These are phyloP conservation scores for Aethionema arabicum DNA, from an alignment of 345 rosid genomes.

Conservation along the genomic window DNA sequence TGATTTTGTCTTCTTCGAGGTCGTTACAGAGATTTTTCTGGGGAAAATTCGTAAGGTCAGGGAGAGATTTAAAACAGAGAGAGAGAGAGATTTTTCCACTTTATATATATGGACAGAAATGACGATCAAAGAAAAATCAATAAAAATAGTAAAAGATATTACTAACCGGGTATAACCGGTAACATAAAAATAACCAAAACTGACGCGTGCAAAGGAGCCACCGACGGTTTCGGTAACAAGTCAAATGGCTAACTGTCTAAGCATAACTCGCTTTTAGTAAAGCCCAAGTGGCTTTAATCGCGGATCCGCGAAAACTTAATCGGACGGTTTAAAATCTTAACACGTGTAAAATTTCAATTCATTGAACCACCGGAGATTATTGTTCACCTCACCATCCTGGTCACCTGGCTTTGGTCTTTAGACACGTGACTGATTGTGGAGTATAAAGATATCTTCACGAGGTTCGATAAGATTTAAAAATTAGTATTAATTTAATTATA, in stretches of 20 bases:
- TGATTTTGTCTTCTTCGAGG: background rate
- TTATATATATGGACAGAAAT: conserved; percentile 17
- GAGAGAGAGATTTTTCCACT: background rate
- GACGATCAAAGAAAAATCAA: background rate
- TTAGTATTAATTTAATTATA: too few relatives aligned
- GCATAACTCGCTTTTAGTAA: background rate
- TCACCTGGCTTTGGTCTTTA: background rate
- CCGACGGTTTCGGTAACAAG: conserved; percentile 22
- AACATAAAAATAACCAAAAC: background rate
- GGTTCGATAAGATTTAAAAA: too few relatives aligned
- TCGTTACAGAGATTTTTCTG: background rate
- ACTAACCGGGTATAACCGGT: conserved; percentile 32
- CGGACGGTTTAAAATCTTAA: background rate
- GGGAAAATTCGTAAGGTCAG: background rate
- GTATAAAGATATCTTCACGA: conserved; percentile 13
- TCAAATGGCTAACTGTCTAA: conserved; percentile 17
- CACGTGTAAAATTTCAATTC: background rate
- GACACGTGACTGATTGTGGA: background rate
- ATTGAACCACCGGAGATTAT: background rate
- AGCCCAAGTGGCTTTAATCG: conserved; percentile 19
- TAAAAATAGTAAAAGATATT: background rate
- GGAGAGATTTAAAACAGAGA: background rate
- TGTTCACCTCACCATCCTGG: background rate
- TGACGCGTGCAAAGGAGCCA: conserved; percentile 4
- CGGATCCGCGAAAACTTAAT: background rate